A percentile compares a stretch with the other conserved stretches of the same genome.
Conservation (phyloP, 768 basidiomycete species). For the Rhodotorula sphaerocarpa region DNA sequence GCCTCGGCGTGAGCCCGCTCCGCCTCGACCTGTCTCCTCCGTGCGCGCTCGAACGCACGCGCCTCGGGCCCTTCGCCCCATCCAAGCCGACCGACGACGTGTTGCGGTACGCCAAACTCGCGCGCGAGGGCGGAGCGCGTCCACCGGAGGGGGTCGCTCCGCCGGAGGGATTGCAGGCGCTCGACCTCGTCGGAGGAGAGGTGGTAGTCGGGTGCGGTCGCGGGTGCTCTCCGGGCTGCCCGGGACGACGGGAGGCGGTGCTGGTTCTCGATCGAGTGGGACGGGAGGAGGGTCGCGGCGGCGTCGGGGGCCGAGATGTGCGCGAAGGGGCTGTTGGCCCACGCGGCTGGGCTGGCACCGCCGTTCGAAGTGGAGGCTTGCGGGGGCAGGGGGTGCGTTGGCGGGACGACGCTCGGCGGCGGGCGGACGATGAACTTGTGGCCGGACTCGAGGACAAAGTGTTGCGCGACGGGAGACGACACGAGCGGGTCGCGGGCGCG, state of each 20-base stretch:
- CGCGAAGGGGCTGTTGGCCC: conserved; percentile 12
- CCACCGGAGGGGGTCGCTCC: conserved; percentile 13
- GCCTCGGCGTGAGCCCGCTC: not conserved
- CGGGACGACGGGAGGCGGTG: not conserved
- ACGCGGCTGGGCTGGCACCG: not conserved
- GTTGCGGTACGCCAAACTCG: conserved; percentile 25
- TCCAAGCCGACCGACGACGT: conserved; percentile 27
- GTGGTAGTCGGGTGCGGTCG: not conserved
- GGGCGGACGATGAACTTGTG: conserved; percentile 29
- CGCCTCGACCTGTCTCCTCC: conserved; percentile 3
- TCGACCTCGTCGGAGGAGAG: conserved; percentile 15
- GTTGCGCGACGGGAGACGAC: conserved; percentile 12
- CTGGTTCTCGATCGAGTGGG: not conserved
- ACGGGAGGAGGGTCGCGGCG: not conserved
- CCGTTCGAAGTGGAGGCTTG: not conserved
- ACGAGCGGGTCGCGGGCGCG: conserved; percentile 26
- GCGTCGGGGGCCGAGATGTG: conserved; percentile 3
- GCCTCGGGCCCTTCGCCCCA: conserved; percentile 27
- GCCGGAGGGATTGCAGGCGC: conserved; percentile 26
- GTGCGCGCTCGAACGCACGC: conserved; percentile 3
- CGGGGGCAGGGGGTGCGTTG: conserved; percentile 11
- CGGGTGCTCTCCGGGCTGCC: not conserved
- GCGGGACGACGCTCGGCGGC: conserved; percentile 26
- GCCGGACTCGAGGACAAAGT: conserved; percentile 20
- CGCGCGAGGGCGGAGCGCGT: conserved; percentile 27